Base-by-base conservation (phyloP, 2,329 filamentous ascomycete species). In the Neospermospora avenae region DNA sequence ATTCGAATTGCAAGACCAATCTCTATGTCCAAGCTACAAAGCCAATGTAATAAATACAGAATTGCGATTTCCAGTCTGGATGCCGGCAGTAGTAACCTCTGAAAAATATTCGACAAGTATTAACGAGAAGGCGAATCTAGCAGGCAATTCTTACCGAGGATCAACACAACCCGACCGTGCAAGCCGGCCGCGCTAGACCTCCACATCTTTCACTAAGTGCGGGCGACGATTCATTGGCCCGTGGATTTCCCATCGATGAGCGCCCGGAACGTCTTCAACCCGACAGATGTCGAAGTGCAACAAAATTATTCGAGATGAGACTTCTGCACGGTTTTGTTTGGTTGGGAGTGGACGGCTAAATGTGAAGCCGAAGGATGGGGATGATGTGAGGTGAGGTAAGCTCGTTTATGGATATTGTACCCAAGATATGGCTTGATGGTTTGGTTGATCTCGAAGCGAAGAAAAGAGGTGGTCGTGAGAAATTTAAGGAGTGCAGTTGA, bases 211-310 rank as follows among this genome's bases (percentile, higher is more conserved):
- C n/a, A 31, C 6, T 31, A 31, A 31, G 11, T 6, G 28, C 28
- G 28, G 28, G 28, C 28, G 28, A 31, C 11, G 28, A 10, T 31
- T 5, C 6, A 31, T 31, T n/a, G n/a, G n/a, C n/a, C n/a, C n/a
- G n/a, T n/a, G n/a, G n/a, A n/a, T n/a, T n/a, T n/a, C n/a, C n/a
- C n/a, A n/a, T n/a, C n/a, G n/a, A n/a, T n/a, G n/a, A n/a, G n/a
- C n/a, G n/a, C n/a, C 24, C 55, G 55, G 55, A 49, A 48, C 31
- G 31, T 39, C 8, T 10, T 39, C 55, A 57, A 39, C 20, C 55
- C 55, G 55, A 57, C 31, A 18, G 18, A 31, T 2, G 1, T 35
- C 55, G 55, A 57, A 18, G 55, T 57, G 55, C 55, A 57, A 57
- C 55, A 57, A 57, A 56, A 55, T 5, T 31, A 18, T 22, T 10